A percentile compares a stretch with the other conserved stretches of the same genome.
phyloP scores from a whole-genome alignment of 352 stramenopile genomes.

The Globisporangium acanthophoron region DNA sequence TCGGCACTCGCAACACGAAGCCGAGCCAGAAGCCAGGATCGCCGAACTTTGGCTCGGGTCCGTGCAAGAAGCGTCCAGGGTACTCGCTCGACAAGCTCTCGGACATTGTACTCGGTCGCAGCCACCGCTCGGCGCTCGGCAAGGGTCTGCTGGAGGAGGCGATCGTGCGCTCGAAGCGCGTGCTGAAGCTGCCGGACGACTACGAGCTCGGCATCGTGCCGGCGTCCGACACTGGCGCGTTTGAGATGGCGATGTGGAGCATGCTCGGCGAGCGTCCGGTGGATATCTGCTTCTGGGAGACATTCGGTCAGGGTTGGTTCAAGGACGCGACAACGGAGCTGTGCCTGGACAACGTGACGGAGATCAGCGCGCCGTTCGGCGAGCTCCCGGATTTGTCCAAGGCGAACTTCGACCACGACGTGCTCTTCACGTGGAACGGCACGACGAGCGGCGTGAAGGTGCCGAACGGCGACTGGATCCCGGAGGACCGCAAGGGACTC shows the following conservation, averaged over 20 bases:
- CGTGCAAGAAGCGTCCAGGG: conserved; percentile 98
- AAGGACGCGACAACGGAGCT: conserved; percentile 94
- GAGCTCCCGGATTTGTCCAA: conserved; percentile 92
- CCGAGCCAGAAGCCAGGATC: conserved; percentile 70
- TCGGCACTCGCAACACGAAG: conserved; percentile 52
- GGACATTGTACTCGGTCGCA: conserved; percentile 89
- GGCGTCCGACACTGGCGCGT: conserved; percentile 97
- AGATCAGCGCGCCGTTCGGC: conserved; percentile 96
- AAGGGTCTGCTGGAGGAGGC: conserved; percentile 94
- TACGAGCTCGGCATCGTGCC: conserved; percentile 97
- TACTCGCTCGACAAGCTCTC: conserved; percentile 90
- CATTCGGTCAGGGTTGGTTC: conserved; percentile 97
- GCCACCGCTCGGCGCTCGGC: conserved; percentile 96
- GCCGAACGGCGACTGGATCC: conserved; percentile 95
- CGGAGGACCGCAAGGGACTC: conserved; percentile 91
- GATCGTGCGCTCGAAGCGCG: conserved; percentile 93
- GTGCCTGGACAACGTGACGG: conserved; percentile 90
- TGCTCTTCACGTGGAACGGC: conserved; percentile 99
- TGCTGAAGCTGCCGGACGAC: conserved; percentile 93
- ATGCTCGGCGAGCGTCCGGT: conserved; percentile 94
- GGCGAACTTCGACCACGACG: conserved; percentile 94
- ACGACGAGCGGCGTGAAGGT: conserved; percentile 97
- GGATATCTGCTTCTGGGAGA: conserved; percentile 95
- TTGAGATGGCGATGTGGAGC: conserved; percentile 99
- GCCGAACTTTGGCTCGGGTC: conserved; percentile 97